Percentiles rank a stretch among this genome's conserved stretches.
Conservation (phyloP, 371 early-diverging fungal species). For the Nematocida ausubeli region DNA sequence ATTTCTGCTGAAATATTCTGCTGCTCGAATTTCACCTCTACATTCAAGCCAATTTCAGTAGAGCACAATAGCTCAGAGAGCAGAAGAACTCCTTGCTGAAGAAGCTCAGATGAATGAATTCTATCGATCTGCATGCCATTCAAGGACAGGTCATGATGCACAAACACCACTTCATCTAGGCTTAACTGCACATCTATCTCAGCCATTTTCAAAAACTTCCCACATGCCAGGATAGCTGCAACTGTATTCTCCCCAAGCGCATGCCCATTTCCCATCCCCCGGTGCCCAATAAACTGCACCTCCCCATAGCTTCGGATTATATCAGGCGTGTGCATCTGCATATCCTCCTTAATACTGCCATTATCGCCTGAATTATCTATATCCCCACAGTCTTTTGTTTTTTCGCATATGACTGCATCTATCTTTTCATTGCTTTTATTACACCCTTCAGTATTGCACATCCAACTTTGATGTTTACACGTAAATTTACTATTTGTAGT, state of each 20-base stretch:
- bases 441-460: too few relatives aligned
- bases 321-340: background rate
- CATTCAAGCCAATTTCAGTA: slow-evolving; percentile 28
- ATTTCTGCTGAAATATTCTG: background rate
- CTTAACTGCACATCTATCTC: slow-evolving; percentile 55
- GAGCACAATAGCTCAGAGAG: background rate
- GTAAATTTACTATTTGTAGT: too few relatives aligned
- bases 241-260: slow-evolving; percentile 9
- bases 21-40: slow-evolving; percentile 44
- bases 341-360: background rate
- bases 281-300: slow-evolving; percentile 23
- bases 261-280: slow-evolving; percentile 13
- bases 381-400: too few relatives aligned
- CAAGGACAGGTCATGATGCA: slow-evolving; percentile 5
- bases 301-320: background rate
- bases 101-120: background rate
- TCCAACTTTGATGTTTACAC: too few relatives aligned
- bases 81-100: background rate
- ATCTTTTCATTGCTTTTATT: too few relatives aligned
- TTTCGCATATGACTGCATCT: too few relatives aligned
- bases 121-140: background rate
- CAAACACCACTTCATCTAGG: background rate
- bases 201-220: slow-evolving; percentile 11
- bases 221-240: background rate
- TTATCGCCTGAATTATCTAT: background rate